phyloP scores from a whole-genome alignment of 148 eudicot genomes.

The Persicaria tinctoria region DNA sequence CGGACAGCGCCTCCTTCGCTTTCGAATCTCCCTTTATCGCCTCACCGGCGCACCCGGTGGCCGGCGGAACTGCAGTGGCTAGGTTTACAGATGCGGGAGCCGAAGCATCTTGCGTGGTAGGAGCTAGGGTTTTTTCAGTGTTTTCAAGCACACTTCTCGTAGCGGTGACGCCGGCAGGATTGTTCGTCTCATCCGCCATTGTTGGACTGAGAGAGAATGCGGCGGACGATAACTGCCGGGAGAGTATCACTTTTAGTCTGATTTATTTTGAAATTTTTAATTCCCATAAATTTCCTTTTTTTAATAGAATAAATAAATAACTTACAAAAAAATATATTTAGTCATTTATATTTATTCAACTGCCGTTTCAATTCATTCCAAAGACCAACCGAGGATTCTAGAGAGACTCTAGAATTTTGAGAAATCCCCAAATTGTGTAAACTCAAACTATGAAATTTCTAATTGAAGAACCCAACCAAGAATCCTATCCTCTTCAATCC shows the following conservation, averaged over 20 bases:
- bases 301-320: too few species aligned
- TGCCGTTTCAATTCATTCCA: too few species aligned
- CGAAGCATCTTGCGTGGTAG: neutral
- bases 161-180: neutral
- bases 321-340: too few species aligned
- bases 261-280: neutral
- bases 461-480: too few species aligned
- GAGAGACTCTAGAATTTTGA: too few species aligned
- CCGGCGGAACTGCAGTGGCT: neutral
- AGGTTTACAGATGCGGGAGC: neutral
- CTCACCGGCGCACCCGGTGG: neutral
- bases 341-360: too few species aligned
- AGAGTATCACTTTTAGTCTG: neutral
- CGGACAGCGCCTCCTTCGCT: slow-evolving; percentile 6
- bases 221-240: neutral
- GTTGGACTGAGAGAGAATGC: neutral
- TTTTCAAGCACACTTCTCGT: slow-evolving; percentile 6
- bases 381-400: too few species aligned
- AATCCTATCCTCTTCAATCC: too few species aligned
- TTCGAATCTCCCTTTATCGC: slow-evolving; percentile 20
- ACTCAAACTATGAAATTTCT: too few species aligned
- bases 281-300: too few species aligned
- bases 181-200: slow-evolving; percentile 19
- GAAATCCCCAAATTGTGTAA: too few species aligned
- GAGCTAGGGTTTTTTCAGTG: slow-evolving; percentile 12